phyloP scores from a whole-genome alignment of 2,329 filamentous ascomycete species.

The Aspergillus novoparasiticus region DNA sequence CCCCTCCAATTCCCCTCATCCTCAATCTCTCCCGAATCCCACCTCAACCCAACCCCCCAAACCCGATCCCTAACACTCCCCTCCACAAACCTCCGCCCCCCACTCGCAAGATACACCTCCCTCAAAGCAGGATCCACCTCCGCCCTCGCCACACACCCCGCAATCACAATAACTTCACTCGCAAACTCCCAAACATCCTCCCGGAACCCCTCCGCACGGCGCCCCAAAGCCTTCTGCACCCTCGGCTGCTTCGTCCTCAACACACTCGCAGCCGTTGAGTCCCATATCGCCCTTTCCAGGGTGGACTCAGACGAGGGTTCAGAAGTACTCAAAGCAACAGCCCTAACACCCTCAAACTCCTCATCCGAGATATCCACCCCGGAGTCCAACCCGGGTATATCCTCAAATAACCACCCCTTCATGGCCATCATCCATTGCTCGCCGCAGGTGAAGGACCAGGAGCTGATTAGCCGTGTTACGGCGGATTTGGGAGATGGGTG shows the following conservation, averaged over 20 bases:
- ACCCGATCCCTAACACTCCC: constrained; percentile 12
- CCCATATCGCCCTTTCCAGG: not conserved
- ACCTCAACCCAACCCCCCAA: constrained; percentile 17
- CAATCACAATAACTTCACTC: constrained; percentile 7
- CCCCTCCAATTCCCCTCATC: constrained; percentile 15
- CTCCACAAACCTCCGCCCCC: constrained; percentile 12
- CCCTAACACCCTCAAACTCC: not conserved
- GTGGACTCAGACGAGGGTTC: not conserved
- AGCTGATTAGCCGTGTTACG: constrained; percentile 7
- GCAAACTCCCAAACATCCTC: constrained; percentile 13
- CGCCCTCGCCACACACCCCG: constrained; percentile 15
- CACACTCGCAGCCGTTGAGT: not conserved
- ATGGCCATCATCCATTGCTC: constrained; percentile 21
- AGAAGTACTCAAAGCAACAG: not conserved
- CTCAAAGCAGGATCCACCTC: constrained; percentile 11
- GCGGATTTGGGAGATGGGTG: constrained; percentile 5
- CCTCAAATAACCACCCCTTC: constrained; percentile 19
- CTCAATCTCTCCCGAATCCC: constrained; percentile 15
- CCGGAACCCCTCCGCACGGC: constrained; percentile 7
- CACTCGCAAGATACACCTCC: constrained; percentile 9
- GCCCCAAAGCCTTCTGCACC: constrained; percentile 10
- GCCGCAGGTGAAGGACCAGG: constrained; percentile 13
- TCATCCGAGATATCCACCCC: not conserved
- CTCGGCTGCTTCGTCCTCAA: not conserved
- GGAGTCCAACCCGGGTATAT: not conserved